phyloP scores from a whole-genome alignment of 495 filamentous ascomycete genomes.

The Xylaria telfairii region DNA sequence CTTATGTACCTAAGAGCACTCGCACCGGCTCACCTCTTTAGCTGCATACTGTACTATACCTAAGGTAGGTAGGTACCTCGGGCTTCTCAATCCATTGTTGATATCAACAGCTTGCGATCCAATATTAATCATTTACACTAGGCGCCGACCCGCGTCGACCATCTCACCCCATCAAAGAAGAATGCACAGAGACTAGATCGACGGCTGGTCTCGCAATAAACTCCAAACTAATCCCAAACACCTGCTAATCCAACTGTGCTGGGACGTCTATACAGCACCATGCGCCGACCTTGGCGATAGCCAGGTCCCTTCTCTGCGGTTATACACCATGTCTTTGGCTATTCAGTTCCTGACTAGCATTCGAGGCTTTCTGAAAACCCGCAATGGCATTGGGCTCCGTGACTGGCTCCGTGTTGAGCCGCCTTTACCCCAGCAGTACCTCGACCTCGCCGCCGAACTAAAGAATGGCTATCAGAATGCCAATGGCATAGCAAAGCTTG shows the following conservation, averaged over 20 bases:
- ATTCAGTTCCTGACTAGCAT: constrained; percentile 49
- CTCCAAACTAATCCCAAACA: background rate
- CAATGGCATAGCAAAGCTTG: constrained; percentile 63
- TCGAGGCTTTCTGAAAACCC: constrained; percentile 44
- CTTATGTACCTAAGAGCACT: too few relatives aligned
- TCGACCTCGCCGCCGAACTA: constrained; percentile 69
- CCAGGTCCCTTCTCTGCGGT: constrained; percentile 4
- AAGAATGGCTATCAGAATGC: constrained; percentile 59
- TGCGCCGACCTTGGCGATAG: constrained; percentile 12
- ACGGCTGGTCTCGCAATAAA: constrained; percentile 7
- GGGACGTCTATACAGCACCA: background rate
- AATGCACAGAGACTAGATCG: background rate
- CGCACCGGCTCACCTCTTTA: background rate
- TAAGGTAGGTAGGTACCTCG: too few relatives aligned
- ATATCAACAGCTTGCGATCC: background rate
- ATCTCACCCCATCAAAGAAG: background rate
- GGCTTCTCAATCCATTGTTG: too few relatives aligned
- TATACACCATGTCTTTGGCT: constrained; percentile 43
- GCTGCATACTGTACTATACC: constrained; percentile 12
- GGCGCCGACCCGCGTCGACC: background rate
- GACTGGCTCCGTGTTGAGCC: constrained; percentile 55
- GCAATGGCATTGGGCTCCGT: constrained; percentile 49
- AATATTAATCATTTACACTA: background rate
- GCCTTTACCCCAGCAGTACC: constrained; percentile 64
- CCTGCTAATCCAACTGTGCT: background rate